A percentile compares a stretch with the other conserved stretches of the same genome.
phyloP scores from a whole-genome alignment of 139 green algal species.

The Picochlorum sp. region DNA sequence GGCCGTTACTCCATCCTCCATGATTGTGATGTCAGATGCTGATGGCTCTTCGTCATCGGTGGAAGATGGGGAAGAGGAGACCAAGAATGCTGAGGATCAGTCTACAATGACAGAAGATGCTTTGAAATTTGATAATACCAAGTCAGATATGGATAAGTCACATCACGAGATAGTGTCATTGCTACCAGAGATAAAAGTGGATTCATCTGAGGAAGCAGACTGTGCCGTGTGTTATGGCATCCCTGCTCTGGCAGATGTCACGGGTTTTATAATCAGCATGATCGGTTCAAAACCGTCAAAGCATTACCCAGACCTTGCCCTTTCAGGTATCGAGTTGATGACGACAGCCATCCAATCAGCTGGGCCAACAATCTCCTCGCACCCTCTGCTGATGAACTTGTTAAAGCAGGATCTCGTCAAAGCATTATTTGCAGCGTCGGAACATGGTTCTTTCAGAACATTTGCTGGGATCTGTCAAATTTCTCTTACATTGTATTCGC shows the following conservation, averaged over 20 bases:
- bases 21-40: background rate
- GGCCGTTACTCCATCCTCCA: background rate
- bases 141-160: background rate
- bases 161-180: conserved; percentile 11
- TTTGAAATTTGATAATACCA: conserved; percentile 1
- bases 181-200: background rate
- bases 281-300: conserved; percentile 11
- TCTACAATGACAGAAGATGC: background rate
- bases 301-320: conserved; percentile 31
- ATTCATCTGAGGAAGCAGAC: background rate
- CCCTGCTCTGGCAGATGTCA: conserved; percentile 27
- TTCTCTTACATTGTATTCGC: conserved; percentile 61
- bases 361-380: conserved; percentile 18
- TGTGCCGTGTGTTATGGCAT: conserved; percentile 24
- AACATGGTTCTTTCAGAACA: conserved; percentile 24
- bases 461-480: conserved; percentile 52
- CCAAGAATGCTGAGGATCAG: background rate
- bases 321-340: conserved; percentile 74
- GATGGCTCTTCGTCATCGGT: background rate
- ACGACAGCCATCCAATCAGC: conserved; percentile 42
- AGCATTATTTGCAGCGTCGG: conserved; percentile 39
- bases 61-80: background rate
- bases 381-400: conserved; percentile 52
- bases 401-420: conserved; percentile 58
- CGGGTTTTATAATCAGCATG: conserved; percentile 38